phyloP scores from a whole-genome alignment of 495 filamentous ascomycete species.

The Aspergillus panamensis region DNA sequence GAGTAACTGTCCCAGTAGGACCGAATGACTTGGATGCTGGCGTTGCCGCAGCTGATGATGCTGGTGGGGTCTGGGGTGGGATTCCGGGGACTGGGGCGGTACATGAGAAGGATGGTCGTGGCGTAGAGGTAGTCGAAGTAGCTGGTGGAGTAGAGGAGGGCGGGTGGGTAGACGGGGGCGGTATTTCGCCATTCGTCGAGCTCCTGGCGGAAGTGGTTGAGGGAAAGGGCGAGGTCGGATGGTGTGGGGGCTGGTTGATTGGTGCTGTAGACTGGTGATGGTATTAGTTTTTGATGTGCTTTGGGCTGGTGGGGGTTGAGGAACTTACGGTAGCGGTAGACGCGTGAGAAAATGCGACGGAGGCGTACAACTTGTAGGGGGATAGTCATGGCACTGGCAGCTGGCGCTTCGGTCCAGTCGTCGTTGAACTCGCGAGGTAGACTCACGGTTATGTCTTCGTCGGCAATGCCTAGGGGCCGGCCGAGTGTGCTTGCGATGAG shows the following conservation, averaged over 20 bases:
- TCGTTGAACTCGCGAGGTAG: slow-evolving; percentile 45
- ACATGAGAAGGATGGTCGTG: slow-evolving; percentile 49
- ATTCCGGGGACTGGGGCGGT: slow-evolving; percentile 48
- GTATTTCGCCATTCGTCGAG: slow-evolving; percentile 46
- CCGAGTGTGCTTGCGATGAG: slow-evolving; percentile 49
- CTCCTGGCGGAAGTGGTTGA: slow-evolving; percentile 46
- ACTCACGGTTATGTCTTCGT: slow-evolving; percentile 48
- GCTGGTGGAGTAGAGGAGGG: slow-evolving; percentile 45
- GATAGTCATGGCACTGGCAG: slow-evolving; percentile 45
- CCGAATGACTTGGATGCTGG: slow-evolving; percentile 47
- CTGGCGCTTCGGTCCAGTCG: slow-evolving; percentile 41
- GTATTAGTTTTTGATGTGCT: not conserved
- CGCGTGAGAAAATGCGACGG: slow-evolving; percentile 47
- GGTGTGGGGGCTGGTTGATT: slow-evolving; percentile 36
- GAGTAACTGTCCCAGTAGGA: slow-evolving; percentile 50
- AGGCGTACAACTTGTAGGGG: slow-evolving; percentile 47
- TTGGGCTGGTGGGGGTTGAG: not conserved
- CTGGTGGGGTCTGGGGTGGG: slow-evolving; percentile 42
- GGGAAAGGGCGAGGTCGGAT: slow-evolving; percentile 31
- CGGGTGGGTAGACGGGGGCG: slow-evolving; percentile 40
- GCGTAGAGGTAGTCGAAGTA: slow-evolving; percentile 53
- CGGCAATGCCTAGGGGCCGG: slow-evolving; percentile 47
- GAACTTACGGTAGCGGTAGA: slow-evolving; percentile 44
- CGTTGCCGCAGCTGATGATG: slow-evolving; percentile 48
- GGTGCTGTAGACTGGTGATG: slow-evolving; percentile 38